Percentiles rank a stretch among this genome's conserved stretches.
Conservation (phyloP, 2,329 filamentous ascomycete species). For the Diaporthe helianthi region DNA sequence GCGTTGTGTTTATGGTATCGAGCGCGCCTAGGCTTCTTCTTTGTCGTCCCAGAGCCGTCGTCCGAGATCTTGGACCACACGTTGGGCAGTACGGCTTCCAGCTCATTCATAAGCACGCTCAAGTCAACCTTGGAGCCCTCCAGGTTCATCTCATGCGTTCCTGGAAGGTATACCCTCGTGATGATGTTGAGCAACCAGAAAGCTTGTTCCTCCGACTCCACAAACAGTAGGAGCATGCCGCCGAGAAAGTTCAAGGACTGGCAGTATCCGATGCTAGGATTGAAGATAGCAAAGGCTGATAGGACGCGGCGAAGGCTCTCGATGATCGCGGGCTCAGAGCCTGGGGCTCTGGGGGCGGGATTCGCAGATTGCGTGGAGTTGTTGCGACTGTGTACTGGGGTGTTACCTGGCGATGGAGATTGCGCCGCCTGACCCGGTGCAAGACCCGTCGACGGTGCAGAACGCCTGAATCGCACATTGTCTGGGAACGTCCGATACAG, state of each 20-base stretch:
- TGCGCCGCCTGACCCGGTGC: slow-evolving; percentile 40
- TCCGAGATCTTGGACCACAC: slow-evolving; percentile 84
- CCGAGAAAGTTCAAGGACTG: slow-evolving; percentile 96
- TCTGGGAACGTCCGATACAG: slow-evolving; percentile 94
- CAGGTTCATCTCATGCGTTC: slow-evolving; percentile 88
- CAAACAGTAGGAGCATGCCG: slow-evolving; percentile 86
- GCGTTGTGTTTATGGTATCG: slow-evolving; percentile 9
- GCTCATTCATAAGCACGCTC: slow-evolving; percentile 86
- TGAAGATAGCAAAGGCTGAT: slow-evolving; percentile 89
- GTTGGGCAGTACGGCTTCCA: slow-evolving; percentile 81
- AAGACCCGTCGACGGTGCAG: slow-evolving; percentile 35
- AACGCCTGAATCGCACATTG: slow-evolving; percentile 86
- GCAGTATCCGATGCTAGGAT: slow-evolving; percentile 91
- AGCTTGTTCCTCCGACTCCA: slow-evolving; percentile 85
- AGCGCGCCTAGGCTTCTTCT: slow-evolving; percentile 28
- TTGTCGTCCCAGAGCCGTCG: slow-evolving; percentile 29
- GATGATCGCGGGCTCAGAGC: slow-evolving; percentile 78
- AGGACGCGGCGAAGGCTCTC: slow-evolving; percentile 83
- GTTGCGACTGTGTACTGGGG: slow-evolving; percentile 40
- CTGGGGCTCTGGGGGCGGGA: slow-evolving; percentile 43
- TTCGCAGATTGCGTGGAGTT: slow-evolving; percentile 35
- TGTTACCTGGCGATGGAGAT: slow-evolving; percentile 43
- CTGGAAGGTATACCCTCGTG: slow-evolving; percentile 85
- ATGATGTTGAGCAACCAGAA: slow-evolving; percentile 96
- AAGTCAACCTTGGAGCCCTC: slow-evolving; percentile 94